These are phyloP conservation scores for Cystobasidium sp. DNA, from an alignment of 1,284 basidiomycete genomes.

Conservation along the genomic window DNA sequence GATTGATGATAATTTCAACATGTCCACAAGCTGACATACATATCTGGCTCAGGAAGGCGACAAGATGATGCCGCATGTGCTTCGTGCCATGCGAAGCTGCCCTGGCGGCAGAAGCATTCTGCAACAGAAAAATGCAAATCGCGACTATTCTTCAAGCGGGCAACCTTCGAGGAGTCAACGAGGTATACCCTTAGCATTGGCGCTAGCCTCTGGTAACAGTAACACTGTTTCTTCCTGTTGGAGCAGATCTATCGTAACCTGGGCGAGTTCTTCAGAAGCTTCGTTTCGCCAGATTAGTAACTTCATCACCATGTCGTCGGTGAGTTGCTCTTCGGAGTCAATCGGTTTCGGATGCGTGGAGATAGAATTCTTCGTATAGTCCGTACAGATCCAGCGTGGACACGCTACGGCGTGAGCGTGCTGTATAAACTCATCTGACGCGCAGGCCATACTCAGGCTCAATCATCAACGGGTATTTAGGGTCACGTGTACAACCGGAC, in stretches of 20 bases:
- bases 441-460: too few relatives aligned
- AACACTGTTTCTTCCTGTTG: neutral
- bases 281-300: conserved; percentile 21
- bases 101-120: neutral
- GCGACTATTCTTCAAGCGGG: neutral
- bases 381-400: too few relatives aligned
- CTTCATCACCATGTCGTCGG: conserved; percentile 7
- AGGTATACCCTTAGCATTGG: neutral
- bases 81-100: neutral
- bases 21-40: too few relatives aligned
- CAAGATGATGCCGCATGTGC: neutral
- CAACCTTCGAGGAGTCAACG: neutral
- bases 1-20: too few relatives aligned
- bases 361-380: conserved; percentile 1
- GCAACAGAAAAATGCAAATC: neutral
- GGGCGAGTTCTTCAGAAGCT: neutral
- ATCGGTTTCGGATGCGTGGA: neutral
- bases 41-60: neutral
- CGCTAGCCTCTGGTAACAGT: neutral
- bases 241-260: neutral
- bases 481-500: too few relatives aligned
- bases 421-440: too few relatives aligned
- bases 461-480: too few relatives aligned
- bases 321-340: neutral
- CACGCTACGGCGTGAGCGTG: too few relatives aligned